These are phyloP conservation scores for bread wheat (Triticum aestivum) DNA, from an alignment of 176 grass and related monocot genomes.

Conservation along the genomic window IWGSC_CS_RefSeq_v2.1 NC_057799.1:382038996-382039495, in stretches of 20 bases:
- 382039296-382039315: conserved; percentile 21
- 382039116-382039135: no score
- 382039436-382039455: conserved; percentile 51
- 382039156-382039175: conserved; percentile 49
- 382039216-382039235: neutral
- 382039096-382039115: no score
- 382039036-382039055: no score
- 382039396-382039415: conserved; percentile 41
- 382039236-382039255: conserved; percentile 36
- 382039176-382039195: neutral
- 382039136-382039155: neutral
- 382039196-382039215: conserved; percentile 24
- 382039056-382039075: no score
- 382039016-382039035: no score
- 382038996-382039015: no score
- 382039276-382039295: conserved; percentile 13
- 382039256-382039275: conserved; percentile 29
- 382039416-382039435: conserved; percentile 38
- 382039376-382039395: conserved; percentile 48
- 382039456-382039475: conserved; percentile 31
- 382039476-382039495: conserved; percentile 30
- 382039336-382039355: conserved; percentile 33
- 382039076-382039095: no score
- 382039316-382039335: conserved; percentile 41
- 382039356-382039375: conserved; percentile 3